phyloP scores from a whole-genome alignment of 306 rosid genomes.

The Gynostemma pentaphyllum region DNA sequence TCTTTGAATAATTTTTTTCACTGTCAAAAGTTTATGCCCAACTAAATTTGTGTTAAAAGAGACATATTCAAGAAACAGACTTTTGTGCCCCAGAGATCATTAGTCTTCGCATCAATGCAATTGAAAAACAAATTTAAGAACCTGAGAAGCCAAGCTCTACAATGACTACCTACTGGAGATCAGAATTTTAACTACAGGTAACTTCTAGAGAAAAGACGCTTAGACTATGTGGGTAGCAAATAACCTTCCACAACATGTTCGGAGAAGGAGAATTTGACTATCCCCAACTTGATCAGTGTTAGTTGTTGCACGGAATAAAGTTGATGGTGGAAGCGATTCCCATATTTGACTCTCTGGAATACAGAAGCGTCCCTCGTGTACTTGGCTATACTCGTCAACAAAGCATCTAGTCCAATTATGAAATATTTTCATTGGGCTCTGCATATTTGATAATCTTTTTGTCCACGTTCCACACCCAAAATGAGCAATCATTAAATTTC shows the following conservation, averaged over 20 bases:
- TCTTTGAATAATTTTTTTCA: background rate
- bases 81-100: background rate
- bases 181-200: slow-evolving; percentile 4
- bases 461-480: slow-evolving; percentile 72
- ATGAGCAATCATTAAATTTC: slow-evolving; percentile 71
- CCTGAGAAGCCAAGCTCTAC: background rate
- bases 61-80: background rate
- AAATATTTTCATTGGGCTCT: slow-evolving; percentile 19
- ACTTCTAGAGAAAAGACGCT: slow-evolving; percentile 6
- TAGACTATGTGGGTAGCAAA: background rate
- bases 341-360: slow-evolving; percentile 69
- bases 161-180: background rate
- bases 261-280: slow-evolving; percentile 46
- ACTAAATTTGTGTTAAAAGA: background rate
- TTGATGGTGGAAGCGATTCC: slow-evolving; percentile 62
- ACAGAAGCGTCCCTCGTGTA: slow-evolving; percentile 52
- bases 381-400: slow-evolving; percentile 36
- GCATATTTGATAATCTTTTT: slow-evolving; percentile 24
- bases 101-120: background rate
- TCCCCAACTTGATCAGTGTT: slow-evolving; percentile 27
- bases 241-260: slow-evolving; percentile 79
- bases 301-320: slow-evolving; percentile 34
- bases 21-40: background rate
- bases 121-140: background rate
- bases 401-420: slow-evolving; percentile 55